Conservation (phyloP, 2,329 filamentous ascomycete species). For the Paecilomyces dactylethromorphus region DNA sequence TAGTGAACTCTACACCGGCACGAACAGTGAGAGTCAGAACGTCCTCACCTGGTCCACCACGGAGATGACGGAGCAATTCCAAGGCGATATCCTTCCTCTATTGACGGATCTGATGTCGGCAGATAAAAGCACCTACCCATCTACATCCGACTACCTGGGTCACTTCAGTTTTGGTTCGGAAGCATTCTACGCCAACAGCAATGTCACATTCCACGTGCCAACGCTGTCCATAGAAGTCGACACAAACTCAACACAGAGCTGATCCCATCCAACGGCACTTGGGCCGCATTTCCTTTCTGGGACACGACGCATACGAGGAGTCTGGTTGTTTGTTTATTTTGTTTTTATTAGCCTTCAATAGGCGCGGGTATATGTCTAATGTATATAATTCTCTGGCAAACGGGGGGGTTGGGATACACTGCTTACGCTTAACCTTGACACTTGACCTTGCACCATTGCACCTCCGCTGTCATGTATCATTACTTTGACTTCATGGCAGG, state of each 20-base stretch:
- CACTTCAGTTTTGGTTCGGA: neutral
- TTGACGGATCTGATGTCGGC: constrained; percentile 20
- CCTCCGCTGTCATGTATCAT: neutral
- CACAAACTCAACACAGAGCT: neutral
- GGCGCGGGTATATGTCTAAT: neutral
- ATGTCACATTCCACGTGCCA: neutral
- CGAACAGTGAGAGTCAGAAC: neutral
- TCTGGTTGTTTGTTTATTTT: neutral
- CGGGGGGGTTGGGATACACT: neutral
- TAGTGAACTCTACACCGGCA: neutral
- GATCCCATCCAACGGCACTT: neutral
- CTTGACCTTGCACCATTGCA: neutral
- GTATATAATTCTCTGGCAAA: neutral
- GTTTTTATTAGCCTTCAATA: neutral
- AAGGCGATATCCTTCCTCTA: constrained; percentile 43
- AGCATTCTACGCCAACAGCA: neutral
- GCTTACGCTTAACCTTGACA: too few relatives aligned
- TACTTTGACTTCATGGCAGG: neutral
- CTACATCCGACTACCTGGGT: neutral
- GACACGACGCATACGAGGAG: neutral
- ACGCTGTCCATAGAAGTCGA: neutral
- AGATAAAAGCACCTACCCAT: neutral
- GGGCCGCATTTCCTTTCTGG: neutral
- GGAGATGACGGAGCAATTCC: constrained; percentile 33
- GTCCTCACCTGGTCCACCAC: constrained; percentile 47